Evolutionary conservation across 129 eudicot genomes (phyloP).

Genomic region (Lactuca saligna): DNA sequence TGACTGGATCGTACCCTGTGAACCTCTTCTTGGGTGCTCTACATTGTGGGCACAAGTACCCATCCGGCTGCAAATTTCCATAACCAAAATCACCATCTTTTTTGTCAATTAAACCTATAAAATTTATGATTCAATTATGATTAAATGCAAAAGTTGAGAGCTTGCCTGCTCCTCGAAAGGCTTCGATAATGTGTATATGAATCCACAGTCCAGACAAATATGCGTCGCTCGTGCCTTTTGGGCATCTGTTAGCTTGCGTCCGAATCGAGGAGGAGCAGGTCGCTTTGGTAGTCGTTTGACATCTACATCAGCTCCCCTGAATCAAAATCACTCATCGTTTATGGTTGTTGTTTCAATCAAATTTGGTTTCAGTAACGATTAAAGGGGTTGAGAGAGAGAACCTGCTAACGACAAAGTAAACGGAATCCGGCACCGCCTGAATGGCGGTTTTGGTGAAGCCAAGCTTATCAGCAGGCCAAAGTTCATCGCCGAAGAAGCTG

Average conservation of each 20-base stretch:
- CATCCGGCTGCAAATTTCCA: slow-evolving; percentile 66
- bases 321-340: neutral
- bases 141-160: slow-evolving; percentile 6
- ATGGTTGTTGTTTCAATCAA: neutral
- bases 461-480: slow-evolving; percentile 97
- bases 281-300: slow-evolving; percentile 90
- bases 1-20: slow-evolving; percentile 65
- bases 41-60: slow-evolving; percentile 89
- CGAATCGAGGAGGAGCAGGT: slow-evolving; percentile 95
- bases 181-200: slow-evolving; percentile 76
- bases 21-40: slow-evolving; percentile 99
- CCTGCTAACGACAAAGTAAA: slow-evolving; percentile 97
- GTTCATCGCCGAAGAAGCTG: slow-evolving; percentile 98
- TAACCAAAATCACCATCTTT: slow-evolving; percentile 7
- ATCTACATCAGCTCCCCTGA: slow-evolving; percentile 90
- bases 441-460: slow-evolving; percentile 97
- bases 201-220: slow-evolving; percentile 97
- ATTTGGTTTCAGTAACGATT: neutral
- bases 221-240: slow-evolving; percentile 99
- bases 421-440: slow-evolving; percentile 92
- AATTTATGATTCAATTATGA: neutral
- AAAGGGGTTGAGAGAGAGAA: neutral
- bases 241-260: slow-evolving; percentile 77
- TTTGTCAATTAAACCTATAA: neutral
- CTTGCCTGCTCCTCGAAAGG: slow-evolving; percentile 98